Evolutionary conservation across 805 yeast genomes (phyloP).

Genomic region (Cyberlindnera euphorbiiphila): DNA sequence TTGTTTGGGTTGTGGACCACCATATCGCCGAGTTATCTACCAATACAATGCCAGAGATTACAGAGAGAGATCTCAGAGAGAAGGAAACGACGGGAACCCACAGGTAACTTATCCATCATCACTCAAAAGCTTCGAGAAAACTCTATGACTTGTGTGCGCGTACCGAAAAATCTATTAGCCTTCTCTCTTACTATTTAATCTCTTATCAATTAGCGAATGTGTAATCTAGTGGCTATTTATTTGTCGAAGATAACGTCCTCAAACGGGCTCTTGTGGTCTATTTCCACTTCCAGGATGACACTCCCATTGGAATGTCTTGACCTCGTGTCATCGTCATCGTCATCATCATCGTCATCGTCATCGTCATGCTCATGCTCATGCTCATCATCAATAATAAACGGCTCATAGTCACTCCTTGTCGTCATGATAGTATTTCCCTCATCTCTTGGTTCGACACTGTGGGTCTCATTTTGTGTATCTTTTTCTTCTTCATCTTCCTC

Average conservation of each 20-base stretch:
- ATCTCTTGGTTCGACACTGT: constrained; percentile 9
- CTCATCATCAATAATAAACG: constrained; percentile 26
- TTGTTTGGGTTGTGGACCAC: constrained; percentile 70
- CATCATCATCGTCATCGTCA: constrained; percentile 14
- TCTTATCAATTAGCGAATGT: too few species aligned
- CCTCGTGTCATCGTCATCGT: constrained; percentile 6
- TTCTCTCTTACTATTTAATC: too few species aligned
- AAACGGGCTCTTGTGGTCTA: constrained; percentile 21
- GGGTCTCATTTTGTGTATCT: constrained; percentile 5
- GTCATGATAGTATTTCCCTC: constrained; percentile 7
- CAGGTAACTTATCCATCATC: too few species aligned
- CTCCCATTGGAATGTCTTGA: constrained; percentile 22
- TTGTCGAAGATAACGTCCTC: constrained; percentile 13
- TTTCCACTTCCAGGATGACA: constrained; percentile 26
- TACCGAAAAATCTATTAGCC: not conserved
- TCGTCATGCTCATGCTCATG: constrained; percentile 7
- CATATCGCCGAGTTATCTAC: constrained; percentile 34
- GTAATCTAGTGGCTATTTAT: too few species aligned
- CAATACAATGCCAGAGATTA: too few species aligned
- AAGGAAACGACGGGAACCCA: too few species aligned
- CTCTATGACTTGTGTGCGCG: constrained; percentile 8
- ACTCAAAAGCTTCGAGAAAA: constrained; percentile 11
- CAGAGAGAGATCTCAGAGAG: too few species aligned
- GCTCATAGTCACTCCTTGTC: constrained; percentile 22
- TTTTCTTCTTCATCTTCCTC: constrained; percentile 20